Conservation (phyloP, 2,329 filamentous ascomycete genomes). For the Colletotrichum sojae region DNA sequence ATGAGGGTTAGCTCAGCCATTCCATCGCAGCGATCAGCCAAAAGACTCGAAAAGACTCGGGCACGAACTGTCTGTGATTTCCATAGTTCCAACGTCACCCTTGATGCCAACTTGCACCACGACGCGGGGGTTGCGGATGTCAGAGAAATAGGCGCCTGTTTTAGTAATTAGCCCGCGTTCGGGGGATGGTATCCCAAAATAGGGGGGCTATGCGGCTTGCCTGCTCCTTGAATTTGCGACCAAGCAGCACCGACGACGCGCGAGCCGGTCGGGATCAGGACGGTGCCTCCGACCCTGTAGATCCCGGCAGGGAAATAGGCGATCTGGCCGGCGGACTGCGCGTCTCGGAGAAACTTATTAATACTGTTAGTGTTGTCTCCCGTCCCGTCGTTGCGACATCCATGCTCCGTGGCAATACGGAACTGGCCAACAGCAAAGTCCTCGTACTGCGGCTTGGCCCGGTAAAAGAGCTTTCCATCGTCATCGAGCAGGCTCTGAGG, state of each 20-base stretch:
- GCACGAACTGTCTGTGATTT: constrained; percentile 70
- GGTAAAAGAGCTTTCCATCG: constrained; percentile 44
- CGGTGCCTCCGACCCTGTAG: constrained; percentile 44
- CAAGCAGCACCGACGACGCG: constrained; percentile 79
- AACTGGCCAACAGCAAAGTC: constrained; percentile 4
- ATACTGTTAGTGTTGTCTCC: constrained; percentile 46
- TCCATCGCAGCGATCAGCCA: no score
- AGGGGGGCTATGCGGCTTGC: constrained; percentile 40
- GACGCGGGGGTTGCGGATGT: constrained; percentile 73
- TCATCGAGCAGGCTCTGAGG: constrained; percentile 28
- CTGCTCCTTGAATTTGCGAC: constrained; percentile 75
- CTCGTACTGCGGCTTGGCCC: constrained; percentile 54
- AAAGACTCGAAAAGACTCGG: no score
- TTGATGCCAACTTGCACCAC: constrained; percentile 75
- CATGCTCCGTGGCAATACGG: constrained; percentile 28
- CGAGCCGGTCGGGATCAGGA: constrained; percentile 70
- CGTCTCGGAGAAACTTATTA: constrained; percentile 43
- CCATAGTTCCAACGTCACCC: constrained; percentile 74
- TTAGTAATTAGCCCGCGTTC: no score
- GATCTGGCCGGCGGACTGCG: constrained; percentile 1
- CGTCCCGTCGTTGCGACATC: constrained; percentile 52
- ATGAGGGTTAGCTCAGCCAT: no score
- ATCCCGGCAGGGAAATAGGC: constrained; percentile 48
- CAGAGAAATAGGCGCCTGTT: constrained; percentile 62
- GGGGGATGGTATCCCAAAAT: no score